These are phyloP conservation scores for Pseudotulostoma volvatum DNA, from an alignment of 495 filamentous ascomycete genomes.

Conservation along the genomic window DNA sequence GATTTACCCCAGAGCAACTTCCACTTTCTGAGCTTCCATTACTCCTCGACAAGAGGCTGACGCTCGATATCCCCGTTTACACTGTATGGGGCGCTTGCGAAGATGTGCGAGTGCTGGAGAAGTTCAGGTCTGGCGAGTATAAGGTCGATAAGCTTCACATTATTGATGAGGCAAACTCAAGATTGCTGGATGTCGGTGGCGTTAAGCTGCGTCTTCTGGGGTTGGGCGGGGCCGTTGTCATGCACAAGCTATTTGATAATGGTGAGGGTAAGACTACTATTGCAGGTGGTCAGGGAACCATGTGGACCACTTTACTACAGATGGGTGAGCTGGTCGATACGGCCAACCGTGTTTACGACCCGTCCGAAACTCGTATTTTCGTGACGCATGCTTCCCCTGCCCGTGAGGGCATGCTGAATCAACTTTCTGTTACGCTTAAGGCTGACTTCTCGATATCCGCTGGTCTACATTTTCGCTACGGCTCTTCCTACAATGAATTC, in stretches of 20 bases:
- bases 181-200: constrained; percentile 83
- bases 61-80: constrained; percentile 90
- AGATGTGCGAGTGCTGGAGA: constrained; percentile 94
- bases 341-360: constrained; percentile 94
- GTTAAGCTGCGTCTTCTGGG: constrained; percentile 92
- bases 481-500: constrained; percentile 99
- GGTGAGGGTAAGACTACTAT: constrained; percentile 96
- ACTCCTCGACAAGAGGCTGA: constrained; percentile 75
- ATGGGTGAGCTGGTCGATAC: constrained; percentile 99
- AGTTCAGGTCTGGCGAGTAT: constrained; percentile 95
- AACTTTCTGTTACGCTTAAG: constrained; percentile 93
- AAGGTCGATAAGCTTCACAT: constrained; percentile 96
- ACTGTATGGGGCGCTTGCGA: constrained; percentile 99
- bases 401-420: constrained; percentile 91
- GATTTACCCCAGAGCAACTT: constrained; percentile 65
- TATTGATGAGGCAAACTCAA: constrained; percentile 93
- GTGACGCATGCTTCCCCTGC: constrained; percentile 96
- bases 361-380: constrained; percentile 94
- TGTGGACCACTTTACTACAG: constrained; percentile 98
- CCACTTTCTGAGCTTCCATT: constrained; percentile 87
- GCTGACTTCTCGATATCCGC: constrained; percentile 97
- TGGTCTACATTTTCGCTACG: constrained; percentile 95
- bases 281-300: constrained; percentile 94
- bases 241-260: constrained; percentile 99
- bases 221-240: constrained; percentile 90